These are phyloP conservation scores for Cyberlindnera mycetangii DNA, from an alignment of 805 yeast species.

Conservation along the genomic window DNA sequence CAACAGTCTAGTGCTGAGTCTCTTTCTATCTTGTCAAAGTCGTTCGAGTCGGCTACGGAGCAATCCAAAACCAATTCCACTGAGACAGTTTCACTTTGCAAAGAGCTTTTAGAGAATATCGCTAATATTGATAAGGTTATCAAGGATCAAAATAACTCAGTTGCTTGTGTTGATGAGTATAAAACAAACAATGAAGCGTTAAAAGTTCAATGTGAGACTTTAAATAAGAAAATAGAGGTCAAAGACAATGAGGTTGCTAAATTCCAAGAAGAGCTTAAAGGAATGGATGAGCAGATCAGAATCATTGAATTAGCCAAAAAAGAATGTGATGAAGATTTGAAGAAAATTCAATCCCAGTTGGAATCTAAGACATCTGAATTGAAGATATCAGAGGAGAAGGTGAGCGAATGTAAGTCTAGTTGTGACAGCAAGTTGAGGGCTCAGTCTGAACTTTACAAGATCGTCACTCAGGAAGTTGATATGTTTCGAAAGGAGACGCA, in stretches of 20 bases:
- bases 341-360: not conserved
- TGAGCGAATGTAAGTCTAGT: slow-evolving; percentile 22
- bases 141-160: slow-evolving; percentile 17
- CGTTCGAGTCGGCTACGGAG: not conserved
- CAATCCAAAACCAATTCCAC: not conserved
- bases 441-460: slow-evolving; percentile 33
- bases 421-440: slow-evolving; percentile 35
- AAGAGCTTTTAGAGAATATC: slow-evolving; percentile 10
- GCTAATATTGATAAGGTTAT: slow-evolving; percentile 21
- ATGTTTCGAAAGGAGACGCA: slow-evolving; percentile 26
- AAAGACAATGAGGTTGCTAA: not conserved
- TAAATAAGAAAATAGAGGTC: not conserved
- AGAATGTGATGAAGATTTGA: not conserved
- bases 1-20: not conserved
- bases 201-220: slow-evolving; percentile 2
- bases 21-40: not conserved
- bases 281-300: not conserved
- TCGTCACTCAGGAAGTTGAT: slow-evolving; percentile 30
- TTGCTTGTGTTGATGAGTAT: slow-evolving; percentile 6
- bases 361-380: not conserved
- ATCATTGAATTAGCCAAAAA: not conserved
- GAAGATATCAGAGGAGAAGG: slow-evolving; percentile 17
- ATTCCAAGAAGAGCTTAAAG: not conserved
- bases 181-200: slow-evolving; percentile 2
- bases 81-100: not conserved